Evolutionary conservation across 1,284 basidiomycete genomes (phyloP).

Genomic region (Marasmius fiardii): DNA sequence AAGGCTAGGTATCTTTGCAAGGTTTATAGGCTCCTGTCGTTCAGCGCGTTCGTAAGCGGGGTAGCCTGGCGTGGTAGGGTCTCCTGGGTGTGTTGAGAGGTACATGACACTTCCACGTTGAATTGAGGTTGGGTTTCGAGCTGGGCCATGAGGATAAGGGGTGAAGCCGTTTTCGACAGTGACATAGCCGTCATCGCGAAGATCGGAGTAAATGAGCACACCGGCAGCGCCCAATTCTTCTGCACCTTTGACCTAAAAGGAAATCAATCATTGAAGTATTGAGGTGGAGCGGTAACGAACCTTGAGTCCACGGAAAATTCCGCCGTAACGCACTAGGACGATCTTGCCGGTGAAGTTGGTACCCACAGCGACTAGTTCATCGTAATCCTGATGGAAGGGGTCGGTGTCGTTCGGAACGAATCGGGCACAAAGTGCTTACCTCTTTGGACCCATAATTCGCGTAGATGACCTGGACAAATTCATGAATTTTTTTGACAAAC

Average conservation of each 20-base stretch:
- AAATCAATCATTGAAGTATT: neutral
- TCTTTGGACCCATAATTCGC: conserved; percentile 79
- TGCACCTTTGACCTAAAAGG: conserved; percentile 49
- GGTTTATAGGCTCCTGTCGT: conserved; percentile 62
- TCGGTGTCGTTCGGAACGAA: neutral
- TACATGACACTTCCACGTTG: conserved; percentile 89
- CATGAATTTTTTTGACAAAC: neutral
- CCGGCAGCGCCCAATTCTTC: conserved; percentile 77
- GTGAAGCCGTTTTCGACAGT: conserved; percentile 75
- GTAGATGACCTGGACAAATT: conserved; percentile 54
- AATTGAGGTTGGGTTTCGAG: conserved; percentile 79
- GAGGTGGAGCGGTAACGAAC: conserved; percentile 27
- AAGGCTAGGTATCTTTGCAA: conserved; percentile 81
- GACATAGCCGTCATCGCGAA: conserved; percentile 83
- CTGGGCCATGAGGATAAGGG: conserved; percentile 83
- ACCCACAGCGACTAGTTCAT: conserved; percentile 55
- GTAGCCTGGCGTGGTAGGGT: conserved; percentile 83
- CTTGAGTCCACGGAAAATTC: conserved; percentile 80
- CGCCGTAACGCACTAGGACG: conserved; percentile 82
- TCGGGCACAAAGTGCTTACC: conserved; percentile 21
- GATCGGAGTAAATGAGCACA: conserved; percentile 83
- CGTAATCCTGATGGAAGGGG: conserved; percentile 55
- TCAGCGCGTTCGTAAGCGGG: conserved; percentile 86
- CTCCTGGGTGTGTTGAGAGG: conserved; percentile 77
- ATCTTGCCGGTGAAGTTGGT: conserved; percentile 78